Evolutionary conservation across 441 rosid species (phyloP), one percentile per base, ranked within the genome.

Genomic region (Erodium texanum): DNA sequence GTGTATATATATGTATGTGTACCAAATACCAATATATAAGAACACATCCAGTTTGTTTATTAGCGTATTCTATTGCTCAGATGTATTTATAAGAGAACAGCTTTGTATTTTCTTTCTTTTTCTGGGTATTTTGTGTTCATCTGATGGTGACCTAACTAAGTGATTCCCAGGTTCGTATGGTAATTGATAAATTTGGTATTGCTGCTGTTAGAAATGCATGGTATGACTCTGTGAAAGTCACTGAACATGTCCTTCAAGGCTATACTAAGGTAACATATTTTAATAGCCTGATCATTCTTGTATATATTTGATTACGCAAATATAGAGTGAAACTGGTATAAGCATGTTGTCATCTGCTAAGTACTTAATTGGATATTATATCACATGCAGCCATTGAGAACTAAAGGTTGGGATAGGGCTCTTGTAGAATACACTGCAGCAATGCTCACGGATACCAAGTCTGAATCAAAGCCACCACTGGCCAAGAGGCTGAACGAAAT

Each of bases 151-250:
- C 67, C 70, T 63, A 16, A 16, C 5, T 66, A 6, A 27, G 1
- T 74, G 75, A 32, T 36, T 77, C 70, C 70, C 78, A 93, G 97
- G 80, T 89, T 71, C 83, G 94, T 77, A 71, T 83, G 83, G 64
- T 81, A 34, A 90, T 93, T 41, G 79, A 86, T 69, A 89, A 81
- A 74, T 87, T 93, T 29, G 97, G 96, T 66, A 68, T 80, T 71
- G 82, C 88, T 80, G 88, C 85, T 11, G 82, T 90, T 66, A 83
- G 81, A 74, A 79, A 68, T 72, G 94, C 98, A 5, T 93, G 92
- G 93, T 84, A 85, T 62, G 87, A 89, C 70, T 67, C 89, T n/a
- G 83, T 80, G 72, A 79, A 79, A 76, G 85, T 85, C 66, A 70
- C 79, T 0, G 86, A 88, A 54, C 87, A 87, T 9, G 74, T 82